These are phyloP conservation scores for Halenospora varia DNA, from an alignment of 495 filamentous ascomycete genomes.

Conservation along the genomic window DNA sequence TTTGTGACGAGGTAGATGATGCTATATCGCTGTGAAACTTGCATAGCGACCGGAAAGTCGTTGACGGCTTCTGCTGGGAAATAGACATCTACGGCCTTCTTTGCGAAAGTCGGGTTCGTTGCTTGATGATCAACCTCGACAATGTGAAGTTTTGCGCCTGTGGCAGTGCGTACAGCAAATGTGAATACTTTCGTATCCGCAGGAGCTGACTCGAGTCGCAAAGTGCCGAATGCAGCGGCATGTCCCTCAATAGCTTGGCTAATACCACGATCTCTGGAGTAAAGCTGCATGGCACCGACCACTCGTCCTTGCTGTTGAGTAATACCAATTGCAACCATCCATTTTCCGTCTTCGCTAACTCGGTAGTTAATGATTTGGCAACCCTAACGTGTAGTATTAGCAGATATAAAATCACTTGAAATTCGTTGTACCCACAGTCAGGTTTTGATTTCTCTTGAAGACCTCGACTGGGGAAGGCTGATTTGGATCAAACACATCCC, in stretches of 20 bases:
- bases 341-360: constrained; percentile 90
- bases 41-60: constrained; percentile 98
- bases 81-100: constrained; percentile 96
- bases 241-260: constrained; percentile 98
- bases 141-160: constrained; percentile 93
- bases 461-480: constrained; percentile 79
- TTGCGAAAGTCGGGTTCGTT: constrained; percentile 79
- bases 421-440: constrained; percentile 56
- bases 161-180: constrained; percentile 84
- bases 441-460: constrained; percentile 88
- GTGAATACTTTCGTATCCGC: constrained; percentile 93
- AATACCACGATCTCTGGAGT: constrained; percentile 91
- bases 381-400: constrained; percentile 47
- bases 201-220: constrained; percentile 82
- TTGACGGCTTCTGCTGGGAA: constrained; percentile 92
- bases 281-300: constrained; percentile 93
- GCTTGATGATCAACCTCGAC: constrained; percentile 95
- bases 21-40: constrained; percentile 92
- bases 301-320: constrained; percentile 89
- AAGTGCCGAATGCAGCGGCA: constrained; percentile 88
- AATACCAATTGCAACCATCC: constrained; percentile 97
- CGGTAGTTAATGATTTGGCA: constrained; percentile 99
- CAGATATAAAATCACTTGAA: background rate
- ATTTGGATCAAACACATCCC: constrained; percentile 84
- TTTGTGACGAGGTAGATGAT: constrained; percentile 97